These are phyloP conservation scores for Melanogaster broomeanus DNA, from an alignment of 768 basidiomycete species.

Conservation along the genomic window DNA sequence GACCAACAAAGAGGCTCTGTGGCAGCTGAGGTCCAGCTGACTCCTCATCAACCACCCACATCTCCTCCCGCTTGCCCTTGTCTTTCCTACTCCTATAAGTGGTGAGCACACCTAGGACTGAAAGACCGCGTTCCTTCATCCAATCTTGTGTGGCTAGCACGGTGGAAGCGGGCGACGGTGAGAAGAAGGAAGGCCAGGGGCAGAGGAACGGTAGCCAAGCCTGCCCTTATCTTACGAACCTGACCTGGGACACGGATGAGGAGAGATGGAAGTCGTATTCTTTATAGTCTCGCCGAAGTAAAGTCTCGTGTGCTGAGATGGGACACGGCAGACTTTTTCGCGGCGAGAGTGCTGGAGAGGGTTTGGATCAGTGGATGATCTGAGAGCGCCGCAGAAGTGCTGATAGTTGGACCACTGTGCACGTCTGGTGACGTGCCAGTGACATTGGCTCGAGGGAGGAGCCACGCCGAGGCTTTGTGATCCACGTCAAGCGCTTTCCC, in stretches of 20 bases:
- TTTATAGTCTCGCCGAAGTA: conserved; percentile 95
- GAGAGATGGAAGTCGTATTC: conserved; percentile 63
- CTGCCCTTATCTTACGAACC: conserved; percentile 53
- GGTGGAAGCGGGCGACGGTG: conserved; percentile 20
- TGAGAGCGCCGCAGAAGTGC: conserved; percentile 31
- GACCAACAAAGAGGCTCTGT: conserved; percentile 52
- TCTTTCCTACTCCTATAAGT: conserved; percentile 54
- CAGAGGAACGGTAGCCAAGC: conserved; percentile 82
- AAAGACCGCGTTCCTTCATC: conserved; percentile 65
- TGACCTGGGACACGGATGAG: conserved; percentile 19
- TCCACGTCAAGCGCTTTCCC: conserved; percentile 79
- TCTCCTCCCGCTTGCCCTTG: conserved; percentile 67
- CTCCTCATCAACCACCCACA: conserved; percentile 59
- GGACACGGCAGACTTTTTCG: conserved; percentile 68
- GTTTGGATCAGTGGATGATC: conserved; percentile 46
- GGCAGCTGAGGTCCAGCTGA: conserved; percentile 29
- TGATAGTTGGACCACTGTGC: neutral
- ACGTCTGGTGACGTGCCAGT: conserved; percentile 29
- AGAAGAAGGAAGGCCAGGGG: conserved; percentile 50
- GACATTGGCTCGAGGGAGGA: conserved; percentile 59
- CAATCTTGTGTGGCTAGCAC: conserved; percentile 43
- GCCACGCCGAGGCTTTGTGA: conserved; percentile 58
- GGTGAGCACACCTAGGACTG: conserved; percentile 80
- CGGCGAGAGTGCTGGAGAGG: conserved; percentile 45
- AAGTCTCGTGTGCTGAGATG: conserved; percentile 70